A percentile compares a stretch with the other conserved stretches of the same genome.
These are phyloP conservation scores for Penicillium malachiteum DNA, from an alignment of 495 filamentous ascomycete genomes.

Conservation along the genomic window DNA sequence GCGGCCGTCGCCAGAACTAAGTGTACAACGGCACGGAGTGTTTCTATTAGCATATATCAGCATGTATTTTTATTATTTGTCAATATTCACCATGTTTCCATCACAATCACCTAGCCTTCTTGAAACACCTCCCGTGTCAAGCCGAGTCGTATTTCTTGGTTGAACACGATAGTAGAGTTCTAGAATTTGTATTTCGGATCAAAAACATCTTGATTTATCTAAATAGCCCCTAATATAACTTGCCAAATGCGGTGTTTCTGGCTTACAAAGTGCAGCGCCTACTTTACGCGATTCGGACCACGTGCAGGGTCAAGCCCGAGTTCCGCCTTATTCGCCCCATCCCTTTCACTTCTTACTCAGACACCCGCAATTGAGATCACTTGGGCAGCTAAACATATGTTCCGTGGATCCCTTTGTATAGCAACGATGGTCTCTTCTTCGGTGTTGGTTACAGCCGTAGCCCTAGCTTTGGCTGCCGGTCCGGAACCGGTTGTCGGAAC, in stretches of 20 bases:
- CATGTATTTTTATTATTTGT: constrained; percentile 39
- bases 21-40: constrained; percentile 10
- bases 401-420: neutral
- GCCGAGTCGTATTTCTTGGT: no score
- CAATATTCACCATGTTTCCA: constrained; percentile 27
- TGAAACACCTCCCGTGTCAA: no score
- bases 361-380: neutral
- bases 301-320: constrained; percentile 3
- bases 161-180: no score
- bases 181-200: no score
- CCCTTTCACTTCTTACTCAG: neutral
- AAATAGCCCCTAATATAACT: neutral
- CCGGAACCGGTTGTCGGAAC: constrained; percentile 24
- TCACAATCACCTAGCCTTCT: neutral
- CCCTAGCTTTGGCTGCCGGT: constrained; percentile 26
- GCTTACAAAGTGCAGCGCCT: neutral
- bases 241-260: neutral
- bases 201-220: neutral
- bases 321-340: constrained; percentile 1
- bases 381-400: constrained; percentile 2
- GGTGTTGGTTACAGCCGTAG: constrained; percentile 21
- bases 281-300: neutral
- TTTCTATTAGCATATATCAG: constrained; percentile 28
- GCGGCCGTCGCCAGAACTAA: constrained; percentile 24
- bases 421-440: constrained; percentile 10